Evolutionary conservation across 495 filamentous ascomycete species (phyloP), one percentile per base, ranked within the genome.

Genomic region (Hypoxylon trugodes): DNA sequence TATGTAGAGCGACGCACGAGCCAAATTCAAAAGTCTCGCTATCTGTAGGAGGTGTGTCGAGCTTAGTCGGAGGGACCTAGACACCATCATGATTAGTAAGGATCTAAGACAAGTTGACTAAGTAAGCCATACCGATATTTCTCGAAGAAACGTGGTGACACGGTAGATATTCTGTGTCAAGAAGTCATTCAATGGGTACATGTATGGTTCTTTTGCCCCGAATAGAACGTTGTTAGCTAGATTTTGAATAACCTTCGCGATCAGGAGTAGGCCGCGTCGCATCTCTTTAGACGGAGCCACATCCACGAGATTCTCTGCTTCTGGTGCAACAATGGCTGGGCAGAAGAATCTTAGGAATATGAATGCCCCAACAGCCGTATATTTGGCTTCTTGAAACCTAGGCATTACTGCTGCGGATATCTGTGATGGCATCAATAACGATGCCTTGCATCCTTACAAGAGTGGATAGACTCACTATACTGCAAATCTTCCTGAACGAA

Each of bases 341-440:
- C 86, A 88, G 65, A 89, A 89, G 76, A 88, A 89, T 10, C 86
- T 81, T 13, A 89, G 74, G 64, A 89, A 89, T 51, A 89, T 86
- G 66, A 89, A 89, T 1, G 86, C 85, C 1, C 86, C 86, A 30
- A 89, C 86, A 28, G 86, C 86, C 2, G 86, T 89, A 63, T 86
- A 89, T 70, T 87, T 89, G n/a, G 86, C 86, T 16, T 88, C 86
- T 10, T 81, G 84, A 52, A 88, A 88, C 24, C 83, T 76, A 7
- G 75, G 77, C 73, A 82, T 77, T 3, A 87, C 85, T 25, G 85
- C 80, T 10, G 73, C 61, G 9, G 83, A 82, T 57, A 89, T 88
- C 80, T 82, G 45, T 26, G 22, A 15, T 37, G 21, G 18, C 42
- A 32, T 60, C 7, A 65, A 50, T 13, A 33, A n/a, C n/a, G 7